Percentiles rank a stretch among this genome's conserved stretches.
phyloP scores from a whole-genome alignment of 495 filamentous ascomycete species.

The Mytilinidion resinicola region DNA sequence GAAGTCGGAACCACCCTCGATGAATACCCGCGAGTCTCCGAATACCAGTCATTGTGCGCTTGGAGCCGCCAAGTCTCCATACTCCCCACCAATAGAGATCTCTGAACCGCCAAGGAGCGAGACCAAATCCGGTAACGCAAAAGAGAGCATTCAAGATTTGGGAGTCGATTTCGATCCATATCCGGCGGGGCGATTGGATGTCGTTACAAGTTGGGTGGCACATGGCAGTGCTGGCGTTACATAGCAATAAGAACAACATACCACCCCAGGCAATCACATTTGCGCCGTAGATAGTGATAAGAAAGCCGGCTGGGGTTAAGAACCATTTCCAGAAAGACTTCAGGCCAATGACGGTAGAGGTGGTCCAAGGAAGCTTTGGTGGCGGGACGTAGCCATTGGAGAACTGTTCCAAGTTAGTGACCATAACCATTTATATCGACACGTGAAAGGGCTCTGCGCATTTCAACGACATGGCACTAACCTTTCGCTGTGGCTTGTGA shows the following conservation, averaged over 20 bases:
- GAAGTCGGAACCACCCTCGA: slow-evolving; percentile 61
- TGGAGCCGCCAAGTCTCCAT: slow-evolving; percentile 47
- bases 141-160: slow-evolving; percentile 84
- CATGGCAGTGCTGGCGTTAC: slow-evolving; percentile 71
- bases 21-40: slow-evolving; percentile 61
- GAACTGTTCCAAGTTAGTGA: slow-evolving; percentile 19
- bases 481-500: too few relatives aligned
- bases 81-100: slow-evolving; percentile 64
- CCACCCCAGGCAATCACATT: slow-evolving; percentile 83
- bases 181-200: slow-evolving; percentile 63
- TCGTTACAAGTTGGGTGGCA: slow-evolving; percentile 66
- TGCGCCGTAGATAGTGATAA: slow-evolving; percentile 70
- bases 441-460: too few relatives aligned
- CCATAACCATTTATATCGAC: too few relatives aligned
- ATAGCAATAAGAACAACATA: slow-evolving; percentile 81
- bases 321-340: slow-evolving; percentile 51
- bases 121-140: slow-evolving; percentile 79
- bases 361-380: slow-evolving; percentile 54
- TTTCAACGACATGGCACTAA: too few relatives aligned
- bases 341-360: slow-evolving; percentile 49
- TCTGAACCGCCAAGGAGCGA: slow-evolving; percentile 78
- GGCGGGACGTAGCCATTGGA: slow-evolving; percentile 66
- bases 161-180: slow-evolving; percentile 80
- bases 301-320: slow-evolving; percentile 64
- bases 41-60: slow-evolving; percentile 47